phyloP scores from a whole-genome alignment of 306 rosid genomes.

The Benincasa hispida region DNA sequence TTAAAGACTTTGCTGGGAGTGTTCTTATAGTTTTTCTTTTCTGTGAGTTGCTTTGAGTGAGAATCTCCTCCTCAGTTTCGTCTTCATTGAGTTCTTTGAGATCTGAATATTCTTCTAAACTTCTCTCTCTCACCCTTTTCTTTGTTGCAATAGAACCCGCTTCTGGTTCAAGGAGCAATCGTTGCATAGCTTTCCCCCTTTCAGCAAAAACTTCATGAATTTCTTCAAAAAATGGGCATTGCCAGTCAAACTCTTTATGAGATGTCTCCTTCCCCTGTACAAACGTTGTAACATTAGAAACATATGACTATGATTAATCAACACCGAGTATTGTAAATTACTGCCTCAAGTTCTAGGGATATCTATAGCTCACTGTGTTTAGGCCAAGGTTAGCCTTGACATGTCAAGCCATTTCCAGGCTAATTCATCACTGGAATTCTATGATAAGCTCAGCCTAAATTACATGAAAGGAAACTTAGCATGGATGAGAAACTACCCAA shows the following conservation, averaged over 20 bases:
- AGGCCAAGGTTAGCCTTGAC: background rate
- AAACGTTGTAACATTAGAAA: background rate
- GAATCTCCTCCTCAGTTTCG: constrained; percentile 37
- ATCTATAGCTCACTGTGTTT: background rate
- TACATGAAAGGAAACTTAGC: background rate
- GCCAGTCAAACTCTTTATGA: constrained; percentile 55
- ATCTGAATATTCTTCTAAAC: constrained; percentile 61
- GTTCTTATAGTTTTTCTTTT: constrained; percentile 42
- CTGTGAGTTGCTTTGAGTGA: constrained; percentile 37
- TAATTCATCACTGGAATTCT: background rate
- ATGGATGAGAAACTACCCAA: background rate
- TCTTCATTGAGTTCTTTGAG: constrained; percentile 40
- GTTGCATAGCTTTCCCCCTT: constrained; percentile 61
- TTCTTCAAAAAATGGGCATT: constrained; percentile 82
- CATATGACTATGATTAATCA: background rate
- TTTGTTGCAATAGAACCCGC: constrained; percentile 31
- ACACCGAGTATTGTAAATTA: background rate
- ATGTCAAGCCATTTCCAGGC: background rate
- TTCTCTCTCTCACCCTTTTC: constrained; percentile 45
- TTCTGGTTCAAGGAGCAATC: constrained; percentile 54
- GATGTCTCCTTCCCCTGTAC: constrained; percentile 83
- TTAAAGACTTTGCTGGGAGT: constrained; percentile 29
- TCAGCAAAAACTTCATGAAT: constrained; percentile 57
- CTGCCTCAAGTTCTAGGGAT: background rate
- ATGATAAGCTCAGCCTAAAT: background rate